A percentile compares a stretch with the other conserved stretches of the same genome.
These are phyloP conservation scores for Barnettozyma sp. DNA, from an alignment of 805 yeast genomes.

Conservation along the genomic window DNA sequence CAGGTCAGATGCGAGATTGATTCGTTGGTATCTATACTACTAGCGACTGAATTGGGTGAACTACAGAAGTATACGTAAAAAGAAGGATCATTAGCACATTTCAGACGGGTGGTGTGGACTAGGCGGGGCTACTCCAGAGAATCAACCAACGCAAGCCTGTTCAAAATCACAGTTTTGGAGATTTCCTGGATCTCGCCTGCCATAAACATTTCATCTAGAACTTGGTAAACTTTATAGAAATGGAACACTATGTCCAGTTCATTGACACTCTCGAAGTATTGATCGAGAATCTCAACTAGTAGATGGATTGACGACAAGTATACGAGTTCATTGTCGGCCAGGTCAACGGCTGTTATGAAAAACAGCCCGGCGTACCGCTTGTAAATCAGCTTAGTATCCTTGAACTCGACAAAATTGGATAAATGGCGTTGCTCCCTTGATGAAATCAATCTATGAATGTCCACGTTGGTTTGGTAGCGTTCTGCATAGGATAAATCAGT, in stretches of 20 bases:
- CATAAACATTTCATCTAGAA: constrained; percentile 78
- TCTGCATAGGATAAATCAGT: constrained; percentile 37
- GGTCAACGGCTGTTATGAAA: constrained; percentile 77
- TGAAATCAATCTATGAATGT: constrained; percentile 72
- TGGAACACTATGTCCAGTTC: constrained; percentile 86
- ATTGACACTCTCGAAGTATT: constrained; percentile 84
- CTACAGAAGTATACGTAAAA: neutral
- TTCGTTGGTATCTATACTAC: constrained; percentile 24
- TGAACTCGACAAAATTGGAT: constrained; percentile 69
- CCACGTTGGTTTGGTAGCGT: constrained; percentile 42
- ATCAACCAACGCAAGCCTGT: constrained; percentile 60
- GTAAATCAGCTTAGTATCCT: constrained; percentile 62
- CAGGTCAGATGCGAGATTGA: constrained; percentile 46
- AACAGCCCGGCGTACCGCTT: constrained; percentile 88
- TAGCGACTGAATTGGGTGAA: neutral
- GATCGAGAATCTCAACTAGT: constrained; percentile 82
- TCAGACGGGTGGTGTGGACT: too few relatives aligned
- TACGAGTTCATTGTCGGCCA: constrained; percentile 73
- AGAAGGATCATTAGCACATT: neutral
- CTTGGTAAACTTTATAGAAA: constrained; percentile 74
- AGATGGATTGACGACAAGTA: constrained; percentile 81
- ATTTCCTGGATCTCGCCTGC: constrained; percentile 92
- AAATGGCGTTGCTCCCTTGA: constrained; percentile 81
- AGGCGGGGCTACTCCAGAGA: constrained; percentile 50
- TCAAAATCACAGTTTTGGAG: constrained; percentile 59